Evolutionary conservation across 345 rosid species (phyloP), one percentile per base, ranked within the genome.

Genomic region (Euclidium syriacum): DNA sequence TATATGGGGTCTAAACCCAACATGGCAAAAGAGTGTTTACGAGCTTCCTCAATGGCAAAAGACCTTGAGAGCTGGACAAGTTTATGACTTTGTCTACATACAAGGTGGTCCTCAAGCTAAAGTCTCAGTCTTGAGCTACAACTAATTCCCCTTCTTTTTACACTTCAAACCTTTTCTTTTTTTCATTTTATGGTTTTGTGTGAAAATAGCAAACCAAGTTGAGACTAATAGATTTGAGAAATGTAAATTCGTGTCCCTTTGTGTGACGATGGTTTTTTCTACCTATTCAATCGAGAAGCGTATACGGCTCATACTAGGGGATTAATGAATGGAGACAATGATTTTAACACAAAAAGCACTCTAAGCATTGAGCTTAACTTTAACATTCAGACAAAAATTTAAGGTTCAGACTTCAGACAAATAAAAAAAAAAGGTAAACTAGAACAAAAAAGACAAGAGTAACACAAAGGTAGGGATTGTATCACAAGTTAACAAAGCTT

Each of bases 21-120:
- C 83, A 11, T 62, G 72, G 3, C 73, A 72, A 6, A 80, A 79
- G 74, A 78, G 73, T 70, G 77, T 58, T 2, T 86, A 86, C 17
- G 62, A 72, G 64, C 84, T 88, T 48, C 95, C 96, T 50, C 52
- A 9, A 16, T 65, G 77, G 83, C 71, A 70, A 3, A 75, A 64
- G 20, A 78, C 62, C 30, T 49, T 88, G 30, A 63, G 54, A 18
- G 82, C 88, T 2, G 83, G 80, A 18, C 74, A 82, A 3, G 83
- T 73, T 23, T 75, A 63, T 62, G 72, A 34, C 7, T 88, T 86
- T 23, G 81, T 86, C 52, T 88, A 91, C 6, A 71, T 86, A 7
- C 96, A 88, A 67, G 95, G 82, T 1, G 88, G 96, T 4, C 95
- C 98, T 4, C 96, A 86, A 50, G 95, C 90, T 3, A 80, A 77